A percentile compares a stretch with the other conserved stretches of the same genome.
Conservation (phyloP, 129 eudicot genomes). For the Smallanthus sonchifolius region DNA sequence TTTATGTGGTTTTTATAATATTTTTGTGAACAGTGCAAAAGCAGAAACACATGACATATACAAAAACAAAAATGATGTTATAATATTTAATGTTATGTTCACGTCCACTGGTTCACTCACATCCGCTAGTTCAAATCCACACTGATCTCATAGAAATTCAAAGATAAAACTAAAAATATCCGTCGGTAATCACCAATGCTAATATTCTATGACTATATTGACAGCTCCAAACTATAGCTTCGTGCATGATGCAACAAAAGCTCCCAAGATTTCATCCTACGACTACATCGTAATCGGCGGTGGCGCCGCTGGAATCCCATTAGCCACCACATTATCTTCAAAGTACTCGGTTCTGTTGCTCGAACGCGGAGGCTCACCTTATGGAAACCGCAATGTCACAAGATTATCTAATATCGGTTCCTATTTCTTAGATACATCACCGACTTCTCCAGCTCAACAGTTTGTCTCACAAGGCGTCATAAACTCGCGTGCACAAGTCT, state of each 20-base stretch:
- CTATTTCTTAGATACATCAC: not conserved
- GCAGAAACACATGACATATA: too few relatives aligned
- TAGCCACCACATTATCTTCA: not conserved
- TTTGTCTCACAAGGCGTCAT: not conserved
- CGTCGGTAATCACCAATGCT: too few relatives aligned
- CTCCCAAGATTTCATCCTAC: not conserved
- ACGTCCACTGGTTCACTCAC: too few relatives aligned
- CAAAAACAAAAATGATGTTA: too few relatives aligned
- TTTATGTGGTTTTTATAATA: too few relatives aligned
- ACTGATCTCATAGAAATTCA: too few relatives aligned
- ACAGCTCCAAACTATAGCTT: not conserved
- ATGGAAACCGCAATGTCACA: not conserved
- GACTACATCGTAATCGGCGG: not conserved
- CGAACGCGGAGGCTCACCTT: not conserved
- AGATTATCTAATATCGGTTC: not conserved
- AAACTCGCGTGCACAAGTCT: not conserved
- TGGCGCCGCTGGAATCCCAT: not conserved
- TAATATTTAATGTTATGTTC: too few relatives aligned
- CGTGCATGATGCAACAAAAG: not conserved
- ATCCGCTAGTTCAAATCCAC: too few relatives aligned
- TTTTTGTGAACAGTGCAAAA: too few relatives aligned
- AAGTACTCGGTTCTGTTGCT: not conserved
- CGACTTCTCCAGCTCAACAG: not conserved
- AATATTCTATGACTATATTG: not conserved
- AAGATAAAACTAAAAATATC: not conserved